Evolutionary conservation across 2,329 filamentous ascomycete genomes (phyloP).

Genomic region (Xylariaceae sp.): DNA sequence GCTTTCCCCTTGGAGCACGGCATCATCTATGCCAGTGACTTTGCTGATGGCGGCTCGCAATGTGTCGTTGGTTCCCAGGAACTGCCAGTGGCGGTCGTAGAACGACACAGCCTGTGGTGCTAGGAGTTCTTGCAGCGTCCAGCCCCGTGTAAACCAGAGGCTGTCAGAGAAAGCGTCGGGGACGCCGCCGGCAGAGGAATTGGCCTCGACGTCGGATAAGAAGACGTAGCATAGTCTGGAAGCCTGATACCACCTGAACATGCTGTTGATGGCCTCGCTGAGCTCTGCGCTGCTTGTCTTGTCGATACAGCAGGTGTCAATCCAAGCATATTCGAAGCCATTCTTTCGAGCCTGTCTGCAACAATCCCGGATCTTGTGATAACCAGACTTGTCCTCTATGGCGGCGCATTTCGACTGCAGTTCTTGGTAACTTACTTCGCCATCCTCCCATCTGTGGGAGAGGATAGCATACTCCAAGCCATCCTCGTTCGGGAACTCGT

Average conservation of each 20-base stretch:
- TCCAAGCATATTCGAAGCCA: not conserved
- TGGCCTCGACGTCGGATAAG: not conserved
- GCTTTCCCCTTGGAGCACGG: not conserved
- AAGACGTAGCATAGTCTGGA: not conserved
- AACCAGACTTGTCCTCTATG: not conserved
- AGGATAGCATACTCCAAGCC: not conserved
- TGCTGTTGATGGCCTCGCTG: not conserved
- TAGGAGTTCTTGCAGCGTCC: not conserved
- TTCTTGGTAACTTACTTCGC: not conserved
- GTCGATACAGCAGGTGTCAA: not conserved
- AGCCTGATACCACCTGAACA: not conserved
- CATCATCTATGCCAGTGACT: not conserved
- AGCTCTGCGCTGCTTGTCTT: not conserved
- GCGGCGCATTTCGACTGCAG: not conserved
- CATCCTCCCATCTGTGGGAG: not conserved
- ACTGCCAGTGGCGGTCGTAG: not conserved
- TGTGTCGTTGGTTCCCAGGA: not conserved
- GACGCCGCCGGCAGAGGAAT: not conserved
- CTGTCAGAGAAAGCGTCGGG: not conserved
- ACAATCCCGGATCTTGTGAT: not conserved
- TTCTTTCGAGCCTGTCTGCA: not conserved
- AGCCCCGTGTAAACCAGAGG: not conserved
- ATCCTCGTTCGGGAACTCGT: conserved; percentile 1
- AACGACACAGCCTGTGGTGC: not conserved
- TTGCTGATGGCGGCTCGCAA: not conserved